Base-by-base conservation (phyloP, 208 protist species). In the Acanthamoeba quina region DNA sequence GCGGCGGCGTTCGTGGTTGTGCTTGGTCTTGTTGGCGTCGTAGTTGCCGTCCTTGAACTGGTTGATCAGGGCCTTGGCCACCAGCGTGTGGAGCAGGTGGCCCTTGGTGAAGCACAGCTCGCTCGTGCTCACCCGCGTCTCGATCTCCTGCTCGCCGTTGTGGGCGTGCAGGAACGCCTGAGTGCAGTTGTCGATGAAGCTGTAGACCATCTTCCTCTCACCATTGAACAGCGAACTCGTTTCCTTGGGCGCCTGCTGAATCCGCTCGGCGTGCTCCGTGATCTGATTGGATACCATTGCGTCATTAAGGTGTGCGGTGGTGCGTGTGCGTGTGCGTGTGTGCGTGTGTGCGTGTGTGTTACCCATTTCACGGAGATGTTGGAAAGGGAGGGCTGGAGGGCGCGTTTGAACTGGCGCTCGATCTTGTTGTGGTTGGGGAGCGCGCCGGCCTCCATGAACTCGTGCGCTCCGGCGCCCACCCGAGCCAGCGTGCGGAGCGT, bases 1-100 rank as follows among this genome's bases (percentile, higher is more conserved):
- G 15, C 58, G 31, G 6, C 92, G 11, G 34, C 91, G 93, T 26
- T 90, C 78, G 13, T 74, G 15, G 26, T 95, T 85, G 41, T 94
- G 68, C 17, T 80, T 54, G 26, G 86, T 13, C 34, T 91, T 91
- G 37, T 94, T 76, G 6, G n/a, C 5, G 10, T 56, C 49, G 34
- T 96, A 96, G 31, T 64, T 94, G 37, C 95, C 95, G 62, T 97
- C 94, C 31, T 95, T 76, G 60, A 94, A 97, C 56, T 97, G 94
- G 68, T 93, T 92, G 41, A 97, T 95, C 49, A 97, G 82, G 3
- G 94, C 95, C n/a, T 95, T 89, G 13, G 96, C 96, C 3, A 95
- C 94, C 24, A 96, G 44, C 47, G 70, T 70, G 34, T 96, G 95
- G 21, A 96, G 85, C 26, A 95, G 47, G 70, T 74, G 94, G n/a